These are phyloP conservation scores for Populus deltoides DNA, from an alignment of 345 rosid species.

Conservation along the genomic window DNA sequence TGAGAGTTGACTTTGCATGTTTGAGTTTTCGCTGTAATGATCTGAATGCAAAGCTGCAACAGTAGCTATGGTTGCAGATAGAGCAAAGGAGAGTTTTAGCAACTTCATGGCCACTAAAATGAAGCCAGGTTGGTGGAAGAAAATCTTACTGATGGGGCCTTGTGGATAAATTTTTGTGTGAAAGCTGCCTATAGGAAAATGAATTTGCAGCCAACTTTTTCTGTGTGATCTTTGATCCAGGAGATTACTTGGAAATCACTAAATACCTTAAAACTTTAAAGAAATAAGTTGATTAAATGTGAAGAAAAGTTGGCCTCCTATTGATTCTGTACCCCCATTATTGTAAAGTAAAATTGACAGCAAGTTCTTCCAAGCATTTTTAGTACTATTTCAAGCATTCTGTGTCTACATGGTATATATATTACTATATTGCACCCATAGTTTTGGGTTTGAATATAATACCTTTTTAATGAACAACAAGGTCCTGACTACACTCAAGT, in stretches of 20 bases:
- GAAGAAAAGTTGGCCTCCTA: slow-evolving; percentile 8
- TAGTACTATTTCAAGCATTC: too few species aligned
- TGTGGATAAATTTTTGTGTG: neutral
- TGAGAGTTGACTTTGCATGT: neutral
- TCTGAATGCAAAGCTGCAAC: neutral
- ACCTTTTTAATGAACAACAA: too few species aligned
- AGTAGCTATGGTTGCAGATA: slow-evolving; percentile 4
- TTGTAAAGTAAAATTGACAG: too few species aligned
- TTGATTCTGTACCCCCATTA: too few species aligned
- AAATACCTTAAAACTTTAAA: neutral
- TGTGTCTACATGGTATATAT: too few species aligned
- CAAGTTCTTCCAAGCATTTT: too few species aligned
- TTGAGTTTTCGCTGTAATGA: neutral
- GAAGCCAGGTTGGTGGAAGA: neutral
- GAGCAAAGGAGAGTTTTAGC: slow-evolving; percentile 4
- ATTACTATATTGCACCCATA: too few species aligned
- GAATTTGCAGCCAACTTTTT: slow-evolving; percentile 5
- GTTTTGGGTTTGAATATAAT: too few species aligned
- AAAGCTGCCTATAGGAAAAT: slow-evolving; percentile 18
- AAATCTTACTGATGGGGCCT: neutral
- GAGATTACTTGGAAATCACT: slow-evolving; percentile 6
- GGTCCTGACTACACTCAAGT: too few species aligned
- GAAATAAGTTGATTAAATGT: slow-evolving; percentile 14
- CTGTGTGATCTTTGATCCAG: slow-evolving; percentile 18
- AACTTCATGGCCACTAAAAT: neutral